These are phyloP conservation scores for Candida silvicultrix DNA, from an alignment of 805 yeast genomes.

Conservation along the genomic window DNA sequence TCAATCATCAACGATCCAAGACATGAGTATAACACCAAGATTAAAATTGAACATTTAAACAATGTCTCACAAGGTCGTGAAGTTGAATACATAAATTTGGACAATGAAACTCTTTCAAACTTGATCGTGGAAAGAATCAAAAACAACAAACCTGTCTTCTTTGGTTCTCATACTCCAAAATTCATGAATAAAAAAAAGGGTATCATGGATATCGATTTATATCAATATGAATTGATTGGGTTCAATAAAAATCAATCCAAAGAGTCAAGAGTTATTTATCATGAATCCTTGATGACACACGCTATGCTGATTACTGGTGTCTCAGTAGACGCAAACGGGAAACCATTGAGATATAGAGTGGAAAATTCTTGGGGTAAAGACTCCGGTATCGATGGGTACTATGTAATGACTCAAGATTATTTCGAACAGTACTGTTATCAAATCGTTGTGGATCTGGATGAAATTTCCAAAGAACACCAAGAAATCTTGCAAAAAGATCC, in stretches of 20 bases:
- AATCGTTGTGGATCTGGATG: conserved; percentile 53
- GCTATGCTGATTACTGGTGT: conserved; percentile 86
- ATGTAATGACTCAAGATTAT: conserved; percentile 67
- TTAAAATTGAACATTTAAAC: conserved; percentile 69
- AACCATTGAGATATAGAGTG: conserved; percentile 63
- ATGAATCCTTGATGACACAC: conserved; percentile 79
- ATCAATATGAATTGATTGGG: conserved; percentile 58
- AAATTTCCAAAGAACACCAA: conserved; percentile 26
- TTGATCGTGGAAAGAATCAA: conserved; percentile 64
- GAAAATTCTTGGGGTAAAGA: conserved; percentile 77
- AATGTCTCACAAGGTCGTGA: conserved; percentile 67
- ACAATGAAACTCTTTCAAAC: conserved; percentile 48
- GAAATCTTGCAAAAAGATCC: conserved; percentile 35
- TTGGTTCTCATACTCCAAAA: conserved; percentile 87
- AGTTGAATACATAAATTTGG: conserved; percentile 66
- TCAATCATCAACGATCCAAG: conserved; percentile 82
- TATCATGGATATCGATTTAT: conserved; percentile 63
- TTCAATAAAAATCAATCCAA: conserved; percentile 48
- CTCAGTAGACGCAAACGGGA: conserved; percentile 56
- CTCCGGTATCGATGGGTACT: conserved; percentile 60
- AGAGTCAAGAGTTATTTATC: conserved; percentile 63
- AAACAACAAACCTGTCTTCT: conserved; percentile 74
- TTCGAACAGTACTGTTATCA: conserved; percentile 72
- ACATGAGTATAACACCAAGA: conserved; percentile 55
- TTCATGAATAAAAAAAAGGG: conserved; percentile 58